phyloP scores from a whole-genome alignment of 2,329 filamentous ascomycete species.

The Colletotrichum sp. region DNA sequence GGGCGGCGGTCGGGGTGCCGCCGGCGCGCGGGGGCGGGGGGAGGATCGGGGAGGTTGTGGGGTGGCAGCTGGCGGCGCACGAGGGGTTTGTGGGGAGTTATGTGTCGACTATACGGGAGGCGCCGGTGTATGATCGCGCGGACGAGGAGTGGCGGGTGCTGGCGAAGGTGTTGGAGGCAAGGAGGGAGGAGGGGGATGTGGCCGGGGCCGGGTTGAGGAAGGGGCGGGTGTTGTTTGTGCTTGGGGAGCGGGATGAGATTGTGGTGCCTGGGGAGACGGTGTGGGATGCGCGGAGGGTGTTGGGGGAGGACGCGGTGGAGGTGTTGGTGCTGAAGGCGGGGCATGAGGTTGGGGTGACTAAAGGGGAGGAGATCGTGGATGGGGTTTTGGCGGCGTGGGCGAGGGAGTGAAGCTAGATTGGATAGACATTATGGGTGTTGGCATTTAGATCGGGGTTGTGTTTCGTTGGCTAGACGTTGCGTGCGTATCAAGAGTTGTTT shows the following conservation, averaged over 20 bases:
- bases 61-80: conserved; percentile 73
- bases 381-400: conserved; percentile 38
- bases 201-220: conserved; percentile 35
- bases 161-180: conserved; percentile 49
- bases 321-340: conserved; percentile 65
- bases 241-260: conserved; percentile 71
- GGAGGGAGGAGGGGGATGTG: conserved; percentile 37
- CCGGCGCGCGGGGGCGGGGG: too few relatives aligned
- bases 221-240: conserved; percentile 66
- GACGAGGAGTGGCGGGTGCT: conserved; percentile 65
- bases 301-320: conserved; percentile 63
- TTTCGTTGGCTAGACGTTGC: not conserved
- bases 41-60: conserved; percentile 65
- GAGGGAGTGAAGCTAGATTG: not conserved
- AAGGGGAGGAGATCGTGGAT: conserved; percentile 61
- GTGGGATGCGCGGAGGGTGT: conserved; percentile 61
- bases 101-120: conserved; percentile 71
- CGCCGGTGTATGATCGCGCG: conserved; percentile 70
- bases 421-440: not conserved
- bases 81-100: conserved; percentile 73
- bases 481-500: not conserved
- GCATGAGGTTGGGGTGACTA: conserved; percentile 73
- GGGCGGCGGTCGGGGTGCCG: too few relatives aligned
- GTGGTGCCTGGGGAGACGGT: conserved; percentile 69
- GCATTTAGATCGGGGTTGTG: not conserved